A percentile compares a stretch with the other conserved stretches of the same genome.
These are phyloP conservation scores for Sedum album DNA, from an alignment of 164 flowering plant species.

Conservation along the genomic window DNA sequence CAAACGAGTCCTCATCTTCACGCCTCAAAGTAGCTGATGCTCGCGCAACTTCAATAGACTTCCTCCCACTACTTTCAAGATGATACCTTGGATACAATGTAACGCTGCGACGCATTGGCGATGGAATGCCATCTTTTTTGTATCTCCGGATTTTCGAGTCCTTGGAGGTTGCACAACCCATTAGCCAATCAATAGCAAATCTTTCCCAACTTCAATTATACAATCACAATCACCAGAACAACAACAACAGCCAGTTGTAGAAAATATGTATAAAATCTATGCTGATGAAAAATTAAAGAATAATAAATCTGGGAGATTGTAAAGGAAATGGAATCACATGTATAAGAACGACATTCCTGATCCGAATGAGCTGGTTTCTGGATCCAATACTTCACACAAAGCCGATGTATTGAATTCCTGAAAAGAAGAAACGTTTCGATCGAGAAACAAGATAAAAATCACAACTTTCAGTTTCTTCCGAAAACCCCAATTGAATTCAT, in stretches of 20 bases:
- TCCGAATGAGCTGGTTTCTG: background rate
- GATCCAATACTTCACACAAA: background rate
- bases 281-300: background rate
- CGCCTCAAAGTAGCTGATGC: constrained; percentile 60
- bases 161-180: constrained; percentile 76
- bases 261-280: background rate
- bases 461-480: too few species aligned
- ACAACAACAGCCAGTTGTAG: background rate
- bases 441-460: too few species aligned
- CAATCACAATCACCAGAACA: background rate
- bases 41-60: constrained; percentile 50
- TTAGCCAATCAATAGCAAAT: constrained; percentile 10
- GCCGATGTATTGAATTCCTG: background rate
- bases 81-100: constrained; percentile 37
- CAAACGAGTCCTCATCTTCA: constrained; percentile 21
- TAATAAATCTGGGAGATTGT: background rate
- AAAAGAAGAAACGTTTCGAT: too few species aligned
- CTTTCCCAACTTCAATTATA: too few species aligned
- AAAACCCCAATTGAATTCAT: too few species aligned
- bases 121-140: constrained; percentile 14
- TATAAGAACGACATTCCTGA: background rate
- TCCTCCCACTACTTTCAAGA: constrained; percentile 26
- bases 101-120: constrained; percentile 38
- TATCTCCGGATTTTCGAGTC: constrained; percentile 34
- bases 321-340: background rate